Conservation (phyloP, 345 rosid species). For the Eucalyptus caleyi region DNA sequence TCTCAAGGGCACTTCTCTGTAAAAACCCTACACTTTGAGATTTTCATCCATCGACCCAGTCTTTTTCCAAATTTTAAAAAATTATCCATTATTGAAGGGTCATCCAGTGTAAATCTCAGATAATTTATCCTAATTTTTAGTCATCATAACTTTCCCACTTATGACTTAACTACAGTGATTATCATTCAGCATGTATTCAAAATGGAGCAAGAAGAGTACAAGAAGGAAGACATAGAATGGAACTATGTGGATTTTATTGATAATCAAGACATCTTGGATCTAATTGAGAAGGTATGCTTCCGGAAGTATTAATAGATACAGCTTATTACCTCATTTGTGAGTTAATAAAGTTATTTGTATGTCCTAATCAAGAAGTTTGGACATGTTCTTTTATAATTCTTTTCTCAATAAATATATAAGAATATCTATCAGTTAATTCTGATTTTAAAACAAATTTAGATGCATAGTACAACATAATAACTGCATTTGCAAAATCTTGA, state of each 20-base stretch:
- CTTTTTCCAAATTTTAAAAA: constrained; percentile 1
- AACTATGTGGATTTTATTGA: constrained; percentile 79
- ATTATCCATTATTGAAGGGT: neutral
- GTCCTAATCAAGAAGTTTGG: neutral
- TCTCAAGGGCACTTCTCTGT: neutral
- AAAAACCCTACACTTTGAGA: neutral
- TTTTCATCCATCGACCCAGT: neutral
- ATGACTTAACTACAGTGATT: constrained; percentile 10
- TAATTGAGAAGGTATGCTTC: constrained; percentile 70
- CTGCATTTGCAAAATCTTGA: neutral
- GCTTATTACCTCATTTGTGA: neutral
- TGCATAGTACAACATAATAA: neutral
- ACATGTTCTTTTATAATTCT: neutral
- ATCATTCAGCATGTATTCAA: constrained; percentile 75
- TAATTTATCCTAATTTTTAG: neutral
- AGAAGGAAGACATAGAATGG: constrained; percentile 77
- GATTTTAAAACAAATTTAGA: neutral
- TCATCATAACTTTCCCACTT: neutral
- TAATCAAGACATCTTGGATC: constrained; percentile 83
- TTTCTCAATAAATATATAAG: neutral
- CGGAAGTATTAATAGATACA: neutral
- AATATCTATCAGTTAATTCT: neutral
- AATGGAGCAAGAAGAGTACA: constrained; percentile 75
- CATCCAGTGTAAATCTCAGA: neutral
- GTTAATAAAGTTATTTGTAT: neutral